Percentiles rank a stretch among this genome's conserved stretches.
These are phyloP conservation scores for Insectozyma bohioensis DNA, from an alignment of 1,139 yeast genomes.

Conservation along the genomic window DNA sequence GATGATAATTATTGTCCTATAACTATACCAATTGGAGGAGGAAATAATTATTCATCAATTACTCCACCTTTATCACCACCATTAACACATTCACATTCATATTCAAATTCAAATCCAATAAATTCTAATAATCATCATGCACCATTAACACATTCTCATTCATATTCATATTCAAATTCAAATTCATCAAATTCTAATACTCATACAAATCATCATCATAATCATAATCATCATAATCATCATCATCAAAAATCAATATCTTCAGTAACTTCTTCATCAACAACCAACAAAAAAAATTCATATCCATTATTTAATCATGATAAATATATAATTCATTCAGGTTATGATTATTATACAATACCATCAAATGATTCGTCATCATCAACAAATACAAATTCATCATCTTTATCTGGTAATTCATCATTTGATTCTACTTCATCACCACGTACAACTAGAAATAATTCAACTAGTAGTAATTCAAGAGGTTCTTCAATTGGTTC, in stretches of 20 bases:
- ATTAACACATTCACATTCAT: background rate
- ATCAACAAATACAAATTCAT: conserved; percentile 5
- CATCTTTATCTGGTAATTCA: conserved; percentile 1
- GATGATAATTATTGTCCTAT: conserved; percentile 2
- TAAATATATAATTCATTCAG: no score
- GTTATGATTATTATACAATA: conserved; percentile 15
- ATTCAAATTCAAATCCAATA: background rate
- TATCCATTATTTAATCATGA: no score
- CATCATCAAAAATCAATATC: conserved; percentile 6
- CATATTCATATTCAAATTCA: background rate
- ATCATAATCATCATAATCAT: background rate
- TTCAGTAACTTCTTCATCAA: background rate
- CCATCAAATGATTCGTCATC: conserved; percentile 10
- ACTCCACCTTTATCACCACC: conserved; percentile 6
- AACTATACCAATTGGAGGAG: background rate
- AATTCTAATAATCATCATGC: no score
- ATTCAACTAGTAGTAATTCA: conserved; percentile 11
- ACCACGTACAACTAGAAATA: conserved; percentile 9
- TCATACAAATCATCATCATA: background rate
- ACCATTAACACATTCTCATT: background rate
- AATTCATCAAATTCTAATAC: no score
- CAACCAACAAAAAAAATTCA: no score
- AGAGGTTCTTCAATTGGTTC: conserved; percentile 11
- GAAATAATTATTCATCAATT: no score
- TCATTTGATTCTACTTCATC: background rate